A percentile compares a stretch with the other conserved stretches of the same genome.
phyloP scores from a whole-genome alignment of 2,329 filamentous ascomycete species.

The Beauveria caledonica region DNA sequence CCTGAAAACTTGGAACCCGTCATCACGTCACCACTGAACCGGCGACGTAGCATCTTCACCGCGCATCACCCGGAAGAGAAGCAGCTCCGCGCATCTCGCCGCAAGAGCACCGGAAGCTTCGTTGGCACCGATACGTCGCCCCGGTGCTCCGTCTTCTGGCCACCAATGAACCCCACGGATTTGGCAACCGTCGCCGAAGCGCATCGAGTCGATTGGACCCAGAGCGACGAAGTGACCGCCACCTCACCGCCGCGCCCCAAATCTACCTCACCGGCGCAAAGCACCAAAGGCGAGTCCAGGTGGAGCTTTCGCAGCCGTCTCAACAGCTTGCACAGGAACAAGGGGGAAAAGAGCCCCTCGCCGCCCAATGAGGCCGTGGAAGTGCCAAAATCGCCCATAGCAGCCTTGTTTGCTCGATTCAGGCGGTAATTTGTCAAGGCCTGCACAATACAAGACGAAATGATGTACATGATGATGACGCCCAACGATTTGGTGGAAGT shows the following conservation, averaged over 20 bases:
- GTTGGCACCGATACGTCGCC: conserved; percentile 15
- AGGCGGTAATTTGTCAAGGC: conserved; percentile 25
- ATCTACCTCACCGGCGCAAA: neutral
- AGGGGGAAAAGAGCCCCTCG: conserved; percentile 19
- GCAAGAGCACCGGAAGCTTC: conserved; percentile 30
- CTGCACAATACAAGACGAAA: neutral
- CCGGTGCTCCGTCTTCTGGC: conserved; percentile 5
- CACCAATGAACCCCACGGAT: conserved; percentile 13
- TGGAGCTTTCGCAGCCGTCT: conserved; percentile 39
- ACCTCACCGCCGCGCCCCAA: neutral
- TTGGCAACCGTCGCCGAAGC: conserved; percentile 21
- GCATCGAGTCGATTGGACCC: conserved; percentile 49
- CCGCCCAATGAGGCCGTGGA: conserved; percentile 8
- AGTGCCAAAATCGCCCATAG: conserved; percentile 25
- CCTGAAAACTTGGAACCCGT: neutral
- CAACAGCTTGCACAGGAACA: conserved; percentile 24
- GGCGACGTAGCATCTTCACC: conserved; percentile 1
- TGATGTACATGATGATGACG: conserved; percentile 8
- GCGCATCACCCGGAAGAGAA: conserved; percentile 11
- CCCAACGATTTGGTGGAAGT: neutral
- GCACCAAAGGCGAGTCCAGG: conserved; percentile 36
- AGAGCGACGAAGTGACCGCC: conserved; percentile 40
- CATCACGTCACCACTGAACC: neutral
- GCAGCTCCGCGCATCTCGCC: conserved; percentile 17
- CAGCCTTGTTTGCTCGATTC: conserved; percentile 36